Evolutionary conservation across 371 early-diverging fungal genomes (phyloP).

Genomic region (Mortierella sp.): DNA sequence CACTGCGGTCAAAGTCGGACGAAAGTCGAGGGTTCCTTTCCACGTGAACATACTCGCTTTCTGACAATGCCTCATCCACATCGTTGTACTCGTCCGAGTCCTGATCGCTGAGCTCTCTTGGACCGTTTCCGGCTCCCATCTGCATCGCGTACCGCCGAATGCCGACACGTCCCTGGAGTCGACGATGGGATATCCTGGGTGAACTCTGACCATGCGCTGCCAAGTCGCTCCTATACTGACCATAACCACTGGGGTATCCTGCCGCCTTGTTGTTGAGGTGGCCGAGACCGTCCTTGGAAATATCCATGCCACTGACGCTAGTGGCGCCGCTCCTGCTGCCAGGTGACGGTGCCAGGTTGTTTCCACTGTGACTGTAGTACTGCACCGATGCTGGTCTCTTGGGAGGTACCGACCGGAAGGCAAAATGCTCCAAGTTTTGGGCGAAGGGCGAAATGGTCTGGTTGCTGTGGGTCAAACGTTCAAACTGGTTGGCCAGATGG

Average conservation of each 20-base stretch:
- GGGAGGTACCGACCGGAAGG: slow-evolving; percentile 80
- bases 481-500: slow-evolving; percentile 82
- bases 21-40: slow-evolving; percentile 32
- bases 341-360: slow-evolving; percentile 17
- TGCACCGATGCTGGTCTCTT: slow-evolving; percentile 55
- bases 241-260: slow-evolving; percentile 19
- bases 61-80: slow-evolving; percentile 50
- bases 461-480: slow-evolving; percentile 81
- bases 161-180: slow-evolving; percentile 45
- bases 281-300: slow-evolving; percentile 32
- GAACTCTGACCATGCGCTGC: slow-evolving; percentile 36
- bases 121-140: slow-evolving; percentile 49
- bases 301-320: slow-evolving; percentile 23
- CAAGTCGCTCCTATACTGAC: slow-evolving; percentile 16
- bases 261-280: slow-evolving; percentile 9
- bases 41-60: slow-evolving; percentile 49
- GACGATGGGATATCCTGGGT: slow-evolving; percentile 49
- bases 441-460: slow-evolving; percentile 90
- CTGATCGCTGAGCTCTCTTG: slow-evolving; percentile 50
- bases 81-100: slow-evolving; percentile 58
- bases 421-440: slow-evolving; percentile 79
- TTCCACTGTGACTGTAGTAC: slow-evolving; percentile 36
- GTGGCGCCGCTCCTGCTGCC: slow-evolving; percentile 26
- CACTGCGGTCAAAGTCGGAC: slow-evolving; percentile 12
- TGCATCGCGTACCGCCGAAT: slow-evolving; percentile 57